Evolutionary conservation across 2,329 filamentous ascomycete species (phyloP).

Genomic region (Arthrobotrys sinensis): DNA sequence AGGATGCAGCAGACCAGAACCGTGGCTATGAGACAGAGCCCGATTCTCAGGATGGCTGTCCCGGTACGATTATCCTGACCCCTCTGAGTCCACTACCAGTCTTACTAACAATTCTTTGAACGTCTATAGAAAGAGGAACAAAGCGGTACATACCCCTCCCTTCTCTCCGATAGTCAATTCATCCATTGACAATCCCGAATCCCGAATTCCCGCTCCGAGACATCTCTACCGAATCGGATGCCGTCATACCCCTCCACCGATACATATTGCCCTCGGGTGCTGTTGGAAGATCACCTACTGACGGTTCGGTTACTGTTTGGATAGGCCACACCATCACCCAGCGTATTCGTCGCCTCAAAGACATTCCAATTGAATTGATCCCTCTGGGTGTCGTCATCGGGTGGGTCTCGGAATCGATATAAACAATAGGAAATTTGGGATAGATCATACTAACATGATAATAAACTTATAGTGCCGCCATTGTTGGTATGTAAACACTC

Average conservation of each 20-base stretch:
- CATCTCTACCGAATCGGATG: background rate
- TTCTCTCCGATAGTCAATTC: constrained; percentile 27
- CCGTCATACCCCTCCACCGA: constrained; percentile 13
- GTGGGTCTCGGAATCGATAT: constrained; percentile 72
- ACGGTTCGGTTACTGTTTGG: background rate
- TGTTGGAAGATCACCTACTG: background rate
- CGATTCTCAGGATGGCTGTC: constrained; percentile 58
- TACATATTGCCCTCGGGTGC: constrained; percentile 25
- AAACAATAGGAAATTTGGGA: background rate
- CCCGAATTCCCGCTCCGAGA: constrained; percentile 3
- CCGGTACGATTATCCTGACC: constrained; percentile 25
- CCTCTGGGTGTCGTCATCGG: constrained; percentile 91
- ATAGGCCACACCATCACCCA: constrained; percentile 96
- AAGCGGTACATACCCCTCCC: constrained; percentile 62
- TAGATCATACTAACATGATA: background rate
- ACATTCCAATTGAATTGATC: constrained; percentile 92
- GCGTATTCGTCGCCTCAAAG: constrained; percentile 88
- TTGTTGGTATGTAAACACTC: constrained; percentile 63
- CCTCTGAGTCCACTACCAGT: background rate
- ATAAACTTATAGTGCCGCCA: constrained; percentile 59
- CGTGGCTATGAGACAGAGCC: constrained; percentile 52
- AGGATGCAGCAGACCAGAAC: constrained; percentile 55
- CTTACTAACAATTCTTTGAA: constrained; percentile 21
- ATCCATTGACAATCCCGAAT: constrained; percentile 20
- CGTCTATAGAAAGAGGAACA: constrained; percentile 63